Percentiles rank a stretch among this genome's conserved stretches.
These are phyloP conservation scores for Amanita exitialis DNA, from an alignment of 768 basidiomycete genomes.

Conservation along the genomic window DNA sequence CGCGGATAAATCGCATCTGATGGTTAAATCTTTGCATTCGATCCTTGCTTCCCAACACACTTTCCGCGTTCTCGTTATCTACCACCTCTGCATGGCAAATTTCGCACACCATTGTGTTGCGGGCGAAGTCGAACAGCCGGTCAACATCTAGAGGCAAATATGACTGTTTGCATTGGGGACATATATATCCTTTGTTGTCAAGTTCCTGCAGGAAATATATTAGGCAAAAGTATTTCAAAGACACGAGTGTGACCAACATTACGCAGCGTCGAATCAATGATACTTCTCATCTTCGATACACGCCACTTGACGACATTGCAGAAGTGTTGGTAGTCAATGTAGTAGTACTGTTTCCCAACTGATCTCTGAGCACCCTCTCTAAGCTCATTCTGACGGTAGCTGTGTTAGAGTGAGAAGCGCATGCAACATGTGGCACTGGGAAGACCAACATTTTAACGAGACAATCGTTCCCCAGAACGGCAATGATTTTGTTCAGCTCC, in stretches of 20 bases:
- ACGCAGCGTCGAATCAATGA: conserved; percentile 82
- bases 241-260: conserved; percentile 46
- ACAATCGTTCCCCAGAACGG: conserved; percentile 67
- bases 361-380: conserved; percentile 85
- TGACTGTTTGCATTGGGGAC: conserved; percentile 75
- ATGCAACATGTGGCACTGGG: neutral
- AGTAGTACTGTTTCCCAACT: conserved; percentile 88
- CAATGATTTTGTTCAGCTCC: conserved; percentile 85
- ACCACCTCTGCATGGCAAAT: conserved; percentile 79
- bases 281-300: conserved; percentile 83
- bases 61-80: conserved; percentile 88
- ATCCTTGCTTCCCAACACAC: conserved; percentile 78
- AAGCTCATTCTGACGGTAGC: conserved; percentile 86
- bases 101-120: conserved; percentile 72
- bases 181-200: conserved; percentile 96
- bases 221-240: neutral
- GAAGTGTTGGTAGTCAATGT: conserved; percentile 91
- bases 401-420: conserved; percentile 18
- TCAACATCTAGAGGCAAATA: conserved; percentile 84
- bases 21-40: conserved; percentile 93
- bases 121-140: conserved; percentile 65
- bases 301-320: conserved; percentile 99
- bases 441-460: conserved; percentile 64
- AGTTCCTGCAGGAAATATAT: conserved; percentile 56
- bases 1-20: conserved; percentile 81